Percentiles rank a stretch among this genome's conserved stretches.
These are phyloP conservation scores for Ophiostoma quercus DNA, from an alignment of 2,329 filamentous ascomycete genomes.

Conservation along the genomic window DNA sequence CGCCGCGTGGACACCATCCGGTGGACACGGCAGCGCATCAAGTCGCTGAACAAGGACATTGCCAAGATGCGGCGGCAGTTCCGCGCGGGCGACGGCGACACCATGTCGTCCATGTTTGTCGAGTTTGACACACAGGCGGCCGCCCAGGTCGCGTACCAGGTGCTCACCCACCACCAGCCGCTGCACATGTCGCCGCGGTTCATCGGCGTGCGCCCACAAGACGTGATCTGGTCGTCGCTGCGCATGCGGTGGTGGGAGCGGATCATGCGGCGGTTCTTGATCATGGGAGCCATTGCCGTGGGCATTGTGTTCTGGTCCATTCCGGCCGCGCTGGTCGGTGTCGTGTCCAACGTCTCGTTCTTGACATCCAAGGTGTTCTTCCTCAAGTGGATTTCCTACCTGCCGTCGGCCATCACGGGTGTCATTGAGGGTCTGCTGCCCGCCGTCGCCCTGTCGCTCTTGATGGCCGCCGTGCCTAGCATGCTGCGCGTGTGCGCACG, in stretches of 20 bases:
- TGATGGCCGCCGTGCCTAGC: slow-evolving; percentile 77
- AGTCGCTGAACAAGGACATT: slow-evolving; percentile 36
- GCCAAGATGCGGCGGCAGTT: slow-evolving; percentile 52
- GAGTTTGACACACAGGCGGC: slow-evolving; percentile 79
- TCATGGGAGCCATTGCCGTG: slow-evolving; percentile 61
- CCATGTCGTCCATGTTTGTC: slow-evolving; percentile 77
- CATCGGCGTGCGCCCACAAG: slow-evolving; percentile 72
- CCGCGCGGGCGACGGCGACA: slow-evolving; percentile 57
- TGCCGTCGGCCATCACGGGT: slow-evolving; percentile 66
- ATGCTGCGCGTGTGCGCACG: slow-evolving; percentile 70
- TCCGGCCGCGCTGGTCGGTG: slow-evolving; percentile 71
- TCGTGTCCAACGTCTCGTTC: slow-evolving; percentile 76
- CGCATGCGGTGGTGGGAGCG: slow-evolving; percentile 65
- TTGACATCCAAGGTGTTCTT: slow-evolving; percentile 61
- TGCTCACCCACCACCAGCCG: slow-evolving; percentile 71
- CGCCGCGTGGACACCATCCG: slow-evolving; percentile 86
- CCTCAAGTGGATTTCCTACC: slow-evolving; percentile 64
- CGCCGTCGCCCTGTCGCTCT: slow-evolving; percentile 67
- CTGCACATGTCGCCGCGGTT: slow-evolving; percentile 80
- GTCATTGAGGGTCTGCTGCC: slow-evolving; percentile 81
- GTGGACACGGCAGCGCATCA: slow-evolving; percentile 66
- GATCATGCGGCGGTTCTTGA: slow-evolving; percentile 60
- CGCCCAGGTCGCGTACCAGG: slow-evolving; percentile 81
- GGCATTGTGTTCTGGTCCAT: slow-evolving; percentile 82
- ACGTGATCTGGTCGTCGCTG: slow-evolving; percentile 84